Base-by-base conservation (phyloP, 352 stramenopile species). In the Phytopythium chamaehyphon region DNA sequence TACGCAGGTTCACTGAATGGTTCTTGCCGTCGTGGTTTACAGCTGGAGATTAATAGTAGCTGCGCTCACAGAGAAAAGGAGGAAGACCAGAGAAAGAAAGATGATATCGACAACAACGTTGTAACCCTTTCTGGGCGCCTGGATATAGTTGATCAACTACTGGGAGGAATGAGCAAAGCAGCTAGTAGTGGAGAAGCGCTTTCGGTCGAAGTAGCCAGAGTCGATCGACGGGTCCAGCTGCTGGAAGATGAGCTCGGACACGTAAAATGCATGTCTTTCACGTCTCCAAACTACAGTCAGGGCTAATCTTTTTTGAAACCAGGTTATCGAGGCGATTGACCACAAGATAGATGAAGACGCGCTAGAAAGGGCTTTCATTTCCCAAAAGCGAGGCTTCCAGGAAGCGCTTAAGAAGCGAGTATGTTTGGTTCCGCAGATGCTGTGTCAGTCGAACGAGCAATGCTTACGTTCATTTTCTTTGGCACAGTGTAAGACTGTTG, bases 171-270 rank as follows among this genome's bases (percentile, higher is more conserved):
- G 35, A 69, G 9, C 48, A 62, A 36, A 47, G 19, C 23, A 48
- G 23, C 5, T 18, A 57, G 12, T 38, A 50, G 36, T 55, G 28
- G 28, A 33, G 36, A 45, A 35, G 22, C n/a, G 4, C 3, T 42
- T n/a, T 6, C 5, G 0, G 35, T 21, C 31, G 14, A 26, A 15
- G 18, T 75, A 7, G 12, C 28, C 7, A 72, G 66, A 22, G 23
- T 69, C n/a, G 59, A 80, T 47, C 60, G 58, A 15, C 60, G 71
- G 21, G 49, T 86, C 21, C 54, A 49, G 40, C 53, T 88, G 16
- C 12, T 88, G 4, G 76, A 88, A 61, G 73, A 86, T 48, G 73
- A 88, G 54, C 61, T 88, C 38, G 62, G 57, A 4, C 64, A 79
- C 37, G 59, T 88, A 33, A 33, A 33, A 33, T 33, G 28, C 5